A percentile compares a stretch with the other conserved stretches of the same genome.
Conservation (phyloP, 768 basidiomycete genomes). For the Boletus sensibilis region DNA sequence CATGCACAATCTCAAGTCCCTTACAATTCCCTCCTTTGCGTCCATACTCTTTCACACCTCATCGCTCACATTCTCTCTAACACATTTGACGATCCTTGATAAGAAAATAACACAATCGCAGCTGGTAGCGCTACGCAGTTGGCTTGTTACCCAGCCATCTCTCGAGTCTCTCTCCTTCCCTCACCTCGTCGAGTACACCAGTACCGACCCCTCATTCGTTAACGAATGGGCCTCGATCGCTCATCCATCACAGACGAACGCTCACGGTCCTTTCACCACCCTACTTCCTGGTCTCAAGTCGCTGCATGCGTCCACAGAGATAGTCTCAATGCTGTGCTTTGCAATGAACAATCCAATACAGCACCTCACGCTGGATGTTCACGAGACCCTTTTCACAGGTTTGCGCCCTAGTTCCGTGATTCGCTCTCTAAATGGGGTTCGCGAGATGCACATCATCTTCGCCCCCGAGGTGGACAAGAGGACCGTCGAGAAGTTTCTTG, state of each 20-base stretch:
- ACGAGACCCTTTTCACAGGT: constrained; percentile 29
- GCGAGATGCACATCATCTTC: constrained; percentile 30
- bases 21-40: constrained; percentile 27
- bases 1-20: constrained; percentile 29
- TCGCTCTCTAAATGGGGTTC: constrained; percentile 28
- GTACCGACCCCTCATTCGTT: neutral
- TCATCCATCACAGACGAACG: neutral
- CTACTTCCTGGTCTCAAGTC: constrained; percentile 27
- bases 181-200: constrained; percentile 19
- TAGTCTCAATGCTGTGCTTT: constrained; percentile 21
- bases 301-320: constrained; percentile 29
- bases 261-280: neutral
- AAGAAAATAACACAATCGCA: constrained; percentile 23
- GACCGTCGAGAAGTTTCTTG: constrained; percentile 34
- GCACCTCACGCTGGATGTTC: constrained; percentile 25
- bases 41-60: constrained; percentile 20
- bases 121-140: constrained; percentile 18
- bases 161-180: constrained; percentile 32
- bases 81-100: constrained; percentile 31
- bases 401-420: constrained; percentile 28
- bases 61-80: constrained; percentile 22
- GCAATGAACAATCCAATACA: constrained; percentile 18
- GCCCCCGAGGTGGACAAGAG: constrained; percentile 34
- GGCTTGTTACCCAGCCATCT: constrained; percentile 25
- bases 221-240: constrained; percentile 10